These are phyloP conservation scores for Ceratocystis diversiconidia DNA, from an alignment of 2,329 filamentous ascomycete species.

Conservation along the genomic window DNA sequence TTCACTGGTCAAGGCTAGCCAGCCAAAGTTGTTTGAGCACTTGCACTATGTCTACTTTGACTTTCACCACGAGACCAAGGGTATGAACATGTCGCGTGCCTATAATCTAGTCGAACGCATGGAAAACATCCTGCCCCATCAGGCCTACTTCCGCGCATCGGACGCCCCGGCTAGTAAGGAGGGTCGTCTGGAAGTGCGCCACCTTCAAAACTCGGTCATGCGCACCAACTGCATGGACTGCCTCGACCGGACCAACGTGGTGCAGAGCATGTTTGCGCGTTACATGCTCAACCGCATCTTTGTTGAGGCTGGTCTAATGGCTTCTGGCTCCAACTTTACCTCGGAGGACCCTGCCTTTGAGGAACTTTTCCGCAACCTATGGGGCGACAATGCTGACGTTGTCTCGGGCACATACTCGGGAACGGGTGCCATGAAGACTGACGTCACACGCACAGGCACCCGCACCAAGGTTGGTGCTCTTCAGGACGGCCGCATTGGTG, in stretches of 20 bases:
- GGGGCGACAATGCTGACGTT: constrained; percentile 96
- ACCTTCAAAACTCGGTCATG: constrained; percentile 75
- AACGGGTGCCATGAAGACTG: constrained; percentile 93
- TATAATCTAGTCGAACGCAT: constrained; percentile 75
- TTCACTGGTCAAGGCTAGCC: constrained; percentile 61
- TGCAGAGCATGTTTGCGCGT: constrained; percentile 91
- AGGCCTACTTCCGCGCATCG: constrained; percentile 85
- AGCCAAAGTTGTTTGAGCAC: constrained; percentile 53
- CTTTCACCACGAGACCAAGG: constrained; percentile 95
- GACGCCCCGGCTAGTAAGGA: constrained; percentile 61
- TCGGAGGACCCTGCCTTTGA: constrained; percentile 70
- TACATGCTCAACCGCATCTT: constrained; percentile 83
- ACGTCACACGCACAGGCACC: constrained; percentile 86
- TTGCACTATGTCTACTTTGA: constrained; percentile 98
- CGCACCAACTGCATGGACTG: constrained; percentile 99
- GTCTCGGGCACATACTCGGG: constrained; percentile 88
- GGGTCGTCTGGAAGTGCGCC: constrained; percentile 60
- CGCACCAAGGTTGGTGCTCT: constrained; percentile 74
- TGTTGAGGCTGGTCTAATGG: constrained; percentile 65
- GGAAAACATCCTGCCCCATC: constrained; percentile 57
- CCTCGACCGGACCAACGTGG: constrained; percentile 90
- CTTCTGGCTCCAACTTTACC: constrained; percentile 60
- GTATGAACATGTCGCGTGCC: constrained; percentile 82
- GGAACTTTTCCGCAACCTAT: constrained; percentile 85
- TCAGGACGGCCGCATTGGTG: constrained; percentile 74